Conservation (phyloP, 2,329 filamentous ascomycete genomes). For the Stagonosporopsis cucurbitacearum region DNA sequence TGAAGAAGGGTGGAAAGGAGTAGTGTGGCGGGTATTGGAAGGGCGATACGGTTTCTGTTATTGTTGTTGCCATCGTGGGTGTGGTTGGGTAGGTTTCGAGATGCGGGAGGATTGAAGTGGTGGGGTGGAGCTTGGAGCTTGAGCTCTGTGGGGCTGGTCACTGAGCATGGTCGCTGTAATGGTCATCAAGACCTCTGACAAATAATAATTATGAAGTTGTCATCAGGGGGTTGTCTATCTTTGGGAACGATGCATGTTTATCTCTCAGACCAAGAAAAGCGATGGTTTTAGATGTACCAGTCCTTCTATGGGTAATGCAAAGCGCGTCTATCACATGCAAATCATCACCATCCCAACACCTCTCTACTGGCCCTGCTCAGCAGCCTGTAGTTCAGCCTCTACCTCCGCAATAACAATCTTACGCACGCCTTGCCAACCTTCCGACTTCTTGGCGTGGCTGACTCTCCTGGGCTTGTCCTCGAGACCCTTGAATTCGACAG, state of each 20-base stretch:
- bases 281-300: constrained; percentile 1
- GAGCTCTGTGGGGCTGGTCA: constrained; percentile 13
- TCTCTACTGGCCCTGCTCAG: constrained; percentile 30
- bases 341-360: not conserved
- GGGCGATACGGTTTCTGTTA: constrained; percentile 12
- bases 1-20: constrained; percentile 86
- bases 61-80: constrained; percentile 6
- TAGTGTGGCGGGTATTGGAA: constrained; percentile 61
- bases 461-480: constrained; percentile 78
- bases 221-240: not conserved
- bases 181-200: not conserved
- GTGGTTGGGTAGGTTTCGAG: not conserved
- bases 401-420: constrained; percentile 79
- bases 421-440: constrained; percentile 75
- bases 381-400: constrained; percentile 52
- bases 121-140: constrained; percentile 15
- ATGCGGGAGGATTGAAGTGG: not conserved
- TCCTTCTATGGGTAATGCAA: constrained; percentile 5
- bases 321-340: constrained; percentile 15
- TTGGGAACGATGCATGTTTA: not conserved
- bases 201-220: not conserved
- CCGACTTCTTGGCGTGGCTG: constrained; percentile 67
- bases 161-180: not conserved
- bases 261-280: not conserved
- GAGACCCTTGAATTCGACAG: constrained; percentile 80